A percentile compares a stretch with the other conserved stretches of the same genome.
Conservation (phyloP, 805 yeast species). For the Metschnikowia cerradonensis region DNA sequence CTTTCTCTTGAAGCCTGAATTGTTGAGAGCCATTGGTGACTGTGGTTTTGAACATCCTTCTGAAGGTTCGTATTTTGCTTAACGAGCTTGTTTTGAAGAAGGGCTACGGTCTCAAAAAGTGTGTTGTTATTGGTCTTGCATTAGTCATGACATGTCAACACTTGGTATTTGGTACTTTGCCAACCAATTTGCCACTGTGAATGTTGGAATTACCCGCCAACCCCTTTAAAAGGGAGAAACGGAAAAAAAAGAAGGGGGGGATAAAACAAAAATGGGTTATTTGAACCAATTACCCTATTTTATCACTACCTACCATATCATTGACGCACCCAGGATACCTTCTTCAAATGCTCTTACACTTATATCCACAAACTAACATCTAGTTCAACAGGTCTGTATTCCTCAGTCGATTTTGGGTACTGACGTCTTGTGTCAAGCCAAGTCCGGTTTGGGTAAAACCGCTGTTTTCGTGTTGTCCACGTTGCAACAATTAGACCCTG, state of each 20-base stretch:
- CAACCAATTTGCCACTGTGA: too few species aligned
- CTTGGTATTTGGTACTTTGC: too few species aligned
- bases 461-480: conserved; percentile 96
- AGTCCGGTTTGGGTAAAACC: conserved; percentile 98
- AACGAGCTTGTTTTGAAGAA: conserved; percentile 5
- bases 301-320: too few species aligned
- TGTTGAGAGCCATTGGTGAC: conserved; percentile 95
- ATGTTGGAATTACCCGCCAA: too few species aligned
- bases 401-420: conserved; percentile 98
- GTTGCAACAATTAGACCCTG: conserved; percentile 94
- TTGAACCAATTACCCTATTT: too few species aligned
- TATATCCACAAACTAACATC: conserved; percentile 20
- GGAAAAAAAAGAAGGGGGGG: too few species aligned
- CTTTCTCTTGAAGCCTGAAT: conserved; percentile 92
- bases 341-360: neutral
- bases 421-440: conserved; percentile 97
- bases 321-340: neutral
- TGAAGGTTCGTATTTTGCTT: conserved; percentile 69
- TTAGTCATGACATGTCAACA: too few species aligned
- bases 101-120: neutral
- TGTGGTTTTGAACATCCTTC: conserved; percentile 99
- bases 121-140: too few species aligned
- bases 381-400: conserved; percentile 96
- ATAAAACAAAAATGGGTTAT: too few species aligned
- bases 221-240: too few species aligned